A percentile compares a stretch with the other conserved stretches of the same genome.
Conservation (phyloP, 1,284 basidiomycete species). For the Kalmanozyma brasiliensis region DNA sequence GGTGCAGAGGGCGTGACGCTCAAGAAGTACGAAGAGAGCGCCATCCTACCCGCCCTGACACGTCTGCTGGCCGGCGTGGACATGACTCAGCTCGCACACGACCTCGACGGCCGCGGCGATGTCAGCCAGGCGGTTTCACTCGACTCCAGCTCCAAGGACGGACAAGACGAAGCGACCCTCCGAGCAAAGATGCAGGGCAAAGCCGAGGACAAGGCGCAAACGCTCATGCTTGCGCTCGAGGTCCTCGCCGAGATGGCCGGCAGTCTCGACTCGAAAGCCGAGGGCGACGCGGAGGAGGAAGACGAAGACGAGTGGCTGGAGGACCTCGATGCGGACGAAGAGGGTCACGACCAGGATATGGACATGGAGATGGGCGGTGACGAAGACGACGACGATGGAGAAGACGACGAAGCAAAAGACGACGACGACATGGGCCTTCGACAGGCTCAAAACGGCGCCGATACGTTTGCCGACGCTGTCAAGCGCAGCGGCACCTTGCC, state of each 20-base stretch:
- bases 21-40: slow-evolving; percentile 28
- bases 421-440: slow-evolving; percentile 28
- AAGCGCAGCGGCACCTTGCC: slow-evolving; percentile 28
- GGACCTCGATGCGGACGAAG: slow-evolving; percentile 29
- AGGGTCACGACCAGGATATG: slow-evolving; percentile 20
- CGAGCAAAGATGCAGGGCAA: slow-evolving; percentile 37
- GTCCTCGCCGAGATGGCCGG: slow-evolving; percentile 58
- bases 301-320: slow-evolving; percentile 41
- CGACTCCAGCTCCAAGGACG: slow-evolving; percentile 8
- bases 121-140: slow-evolving; percentile 18
- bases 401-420: slow-evolving; percentile 9
- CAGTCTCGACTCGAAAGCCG: slow-evolving; percentile 22
- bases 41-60: slow-evolving; percentile 30
- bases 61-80: slow-evolving; percentile 23
- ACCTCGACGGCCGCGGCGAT: slow-evolving; percentile 32
- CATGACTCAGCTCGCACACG: slow-evolving; percentile 36
- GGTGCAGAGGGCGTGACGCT: slow-evolving; percentile 8
- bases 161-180: slow-evolving; percentile 19
- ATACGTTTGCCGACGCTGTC: slow-evolving; percentile 45
- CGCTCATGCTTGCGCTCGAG: slow-evolving; percentile 56
- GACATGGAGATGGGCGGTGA: slow-evolving; percentile 18
- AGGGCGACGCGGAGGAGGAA: slow-evolving; percentile 2
- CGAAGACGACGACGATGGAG: slow-evolving; percentile 9
- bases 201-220: slow-evolving; percentile 54
- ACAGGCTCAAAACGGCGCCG: background rate